Base-by-base conservation (phyloP, 2,329 filamentous ascomycete genomes). In the Sporothrix pseudoabietina region DNA sequence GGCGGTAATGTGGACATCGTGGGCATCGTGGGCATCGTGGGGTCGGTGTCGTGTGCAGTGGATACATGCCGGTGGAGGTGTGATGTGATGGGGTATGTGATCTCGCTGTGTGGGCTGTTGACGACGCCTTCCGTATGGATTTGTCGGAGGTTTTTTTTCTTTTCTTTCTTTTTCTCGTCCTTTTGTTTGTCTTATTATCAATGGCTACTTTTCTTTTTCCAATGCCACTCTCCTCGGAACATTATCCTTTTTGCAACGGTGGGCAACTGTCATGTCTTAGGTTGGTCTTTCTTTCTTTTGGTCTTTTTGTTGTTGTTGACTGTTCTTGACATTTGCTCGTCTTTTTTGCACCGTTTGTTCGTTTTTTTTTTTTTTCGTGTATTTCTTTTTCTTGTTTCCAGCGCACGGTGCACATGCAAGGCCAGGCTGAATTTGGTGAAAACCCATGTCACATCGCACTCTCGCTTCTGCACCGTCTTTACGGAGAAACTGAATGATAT, bases 401-500 rank as follows among this genome's bases (percentile, higher is more conserved):
- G 47, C 22, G 9, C 61, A 66, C 35, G 61, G 39, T 9, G 39
- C 39, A 47, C 66, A 44, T 41, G 8, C 32, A 41, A 52, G 14
- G 69, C 39, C 69, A 59, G 26, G 69, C 69, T 61, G 22, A 35
- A 71, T 47, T 2, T 30, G 69, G 69, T 32, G 54, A 59, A 71
- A 57, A 35, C 4, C 12, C 39, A 32, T n/a, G 69, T 71, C 69
- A 4, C 54, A 71, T 71, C 69, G 39, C 69, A 71, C 69, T 71
- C 49, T 71, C 69, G 69, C 69, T 71, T 71, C 69, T 47, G 69
- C 52, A 70, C 49, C 16, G 52, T 70, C 68, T 70, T 57, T 32
- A 49, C 65, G n/a, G 19, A 69, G 10, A 69, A 16, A 8, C 19
- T 22, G 4, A 16, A 5, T 2, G 14, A 16, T 16, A 16, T 35